A percentile compares a stretch with the other conserved stretches of the same genome.
Conservation (phyloP, 352 stramenopile genomes). For the Globisporangium apiculatum region DNA sequence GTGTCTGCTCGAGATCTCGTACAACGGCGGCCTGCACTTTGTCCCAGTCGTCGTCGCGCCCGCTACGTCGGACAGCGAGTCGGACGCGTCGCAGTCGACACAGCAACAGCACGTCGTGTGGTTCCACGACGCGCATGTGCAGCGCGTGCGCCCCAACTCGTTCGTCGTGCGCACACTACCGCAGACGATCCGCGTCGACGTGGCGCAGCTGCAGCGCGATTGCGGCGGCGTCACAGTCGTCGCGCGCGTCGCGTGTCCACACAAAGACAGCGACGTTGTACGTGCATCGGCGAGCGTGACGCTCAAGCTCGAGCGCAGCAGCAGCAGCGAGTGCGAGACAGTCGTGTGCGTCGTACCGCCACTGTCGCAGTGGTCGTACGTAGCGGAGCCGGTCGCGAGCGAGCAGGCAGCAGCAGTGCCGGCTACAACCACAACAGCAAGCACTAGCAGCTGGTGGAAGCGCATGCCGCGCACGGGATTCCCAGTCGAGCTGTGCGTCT, state of each 20-base stretch:
- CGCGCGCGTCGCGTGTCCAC: conserved; percentile 6
- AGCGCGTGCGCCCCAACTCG: conserved; percentile 42
- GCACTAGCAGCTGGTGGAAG: conserved; percentile 28
- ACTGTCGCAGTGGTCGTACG: conserved; percentile 29
- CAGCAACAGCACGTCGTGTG: conserved; percentile 30
- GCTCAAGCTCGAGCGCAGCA: conserved; percentile 21
- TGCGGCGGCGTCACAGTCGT: conserved; percentile 10
- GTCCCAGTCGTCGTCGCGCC: conserved; percentile 20
- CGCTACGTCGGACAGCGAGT: neutral
- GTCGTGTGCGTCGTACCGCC: conserved; percentile 33
- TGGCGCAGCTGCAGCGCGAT: conserved; percentile 21
- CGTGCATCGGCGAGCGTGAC: conserved; percentile 10
- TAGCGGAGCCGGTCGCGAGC: conserved; percentile 4
- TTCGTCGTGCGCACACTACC: conserved; percentile 32
- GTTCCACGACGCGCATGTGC: conserved; percentile 34
- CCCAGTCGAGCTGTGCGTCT: conserved; percentile 27
- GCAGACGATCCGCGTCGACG: conserved; percentile 29
- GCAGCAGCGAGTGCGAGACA: conserved; percentile 5
- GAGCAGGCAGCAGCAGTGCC: neutral
- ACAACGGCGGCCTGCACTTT: conserved; percentile 45
- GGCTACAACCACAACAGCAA: too few species aligned
- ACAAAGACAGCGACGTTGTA: conserved; percentile 5
- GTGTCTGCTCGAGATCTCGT: conserved; percentile 49
- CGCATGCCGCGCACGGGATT: conserved; percentile 22
- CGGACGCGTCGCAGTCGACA: neutral